Evolutionary conservation across 2,329 filamentous ascomycete genomes (phyloP).

Genomic region (Eutypa lata): DNA sequence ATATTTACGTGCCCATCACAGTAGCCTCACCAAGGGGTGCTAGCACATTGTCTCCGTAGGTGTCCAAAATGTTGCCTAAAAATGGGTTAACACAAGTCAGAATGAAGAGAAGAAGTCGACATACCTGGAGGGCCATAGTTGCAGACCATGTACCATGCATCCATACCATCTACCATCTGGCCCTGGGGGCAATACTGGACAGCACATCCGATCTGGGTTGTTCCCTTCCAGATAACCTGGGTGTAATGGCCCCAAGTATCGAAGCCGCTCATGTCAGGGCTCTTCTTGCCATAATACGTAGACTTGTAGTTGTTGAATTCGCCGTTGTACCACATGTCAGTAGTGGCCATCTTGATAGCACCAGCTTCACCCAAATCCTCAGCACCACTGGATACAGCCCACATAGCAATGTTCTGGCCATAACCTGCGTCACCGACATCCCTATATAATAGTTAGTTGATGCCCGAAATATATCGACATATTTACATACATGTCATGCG

Average conservation of each 20-base stretch:
- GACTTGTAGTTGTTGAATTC: constrained; percentile 60
- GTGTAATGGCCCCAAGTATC: constrained; percentile 71
- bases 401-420: constrained; percentile 88
- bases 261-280: constrained; percentile 62
- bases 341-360: constrained; percentile 66
- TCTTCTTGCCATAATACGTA: constrained; percentile 55
- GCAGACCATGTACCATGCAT: constrained; percentile 78
- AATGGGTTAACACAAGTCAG: not conserved
- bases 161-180: constrained; percentile 44
- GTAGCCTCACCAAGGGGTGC: constrained; percentile 34
- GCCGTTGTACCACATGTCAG: constrained; percentile 84
- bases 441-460: constrained; percentile 39
- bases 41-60: constrained; percentile 49
- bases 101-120: constrained; percentile 25
- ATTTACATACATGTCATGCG: constrained; percentile 71
- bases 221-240: constrained; percentile 68
- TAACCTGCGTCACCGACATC: constrained; percentile 61
- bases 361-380: constrained; percentile 46
- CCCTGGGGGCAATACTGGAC: constrained; percentile 52
- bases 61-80: constrained; percentile 50
- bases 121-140: constrained; percentile 77
- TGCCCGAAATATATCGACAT: not conserved
- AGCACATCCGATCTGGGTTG: constrained; percentile 61
- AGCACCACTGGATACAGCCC: constrained; percentile 36
- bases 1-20: constrained; percentile 14